Evolutionary conservation across 2,329 filamentous ascomycete species (phyloP).

Genomic region (Neurospora crassa): DNA sequence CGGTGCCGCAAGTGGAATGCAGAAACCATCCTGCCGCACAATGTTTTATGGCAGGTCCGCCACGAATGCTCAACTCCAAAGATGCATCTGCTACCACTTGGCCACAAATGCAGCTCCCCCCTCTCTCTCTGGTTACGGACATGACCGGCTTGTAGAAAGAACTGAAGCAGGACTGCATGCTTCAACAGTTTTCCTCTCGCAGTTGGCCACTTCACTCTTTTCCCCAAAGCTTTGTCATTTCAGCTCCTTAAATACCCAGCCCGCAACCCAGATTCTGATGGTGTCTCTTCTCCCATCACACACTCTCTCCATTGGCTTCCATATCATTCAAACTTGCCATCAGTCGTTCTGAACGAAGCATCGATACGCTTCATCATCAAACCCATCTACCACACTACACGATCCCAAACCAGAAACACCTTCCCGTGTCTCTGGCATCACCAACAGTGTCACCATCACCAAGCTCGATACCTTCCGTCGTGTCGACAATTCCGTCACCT

Average conservation of each 20-base stretch:
- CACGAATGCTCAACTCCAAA: neutral
- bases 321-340: neutral
- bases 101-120: neutral
- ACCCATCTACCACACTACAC: neutral
- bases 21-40: neutral
- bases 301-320: neutral
- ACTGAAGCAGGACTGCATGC: neutral
- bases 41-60: neutral
- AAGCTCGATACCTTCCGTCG: neutral
- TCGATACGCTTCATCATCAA: neutral
- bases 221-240: neutral
- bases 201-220: neutral
- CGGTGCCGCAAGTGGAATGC: neutral
- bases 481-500: neutral
- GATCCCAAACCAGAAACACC: neutral
- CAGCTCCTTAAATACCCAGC: neutral
- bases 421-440: neutral
- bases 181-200: neutral
- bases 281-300: neutral
- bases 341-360: neutral
- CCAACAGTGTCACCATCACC: neutral
- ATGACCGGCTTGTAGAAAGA: neutral
- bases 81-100: neutral
- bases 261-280: neutral
- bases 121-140: neutral